A percentile compares a stretch with the other conserved stretches of the same genome.
These are phyloP conservation scores for Wickerhamiella alocasiicola DNA, from an alignment of 805 yeast genomes.

Conservation along the genomic window DNA sequence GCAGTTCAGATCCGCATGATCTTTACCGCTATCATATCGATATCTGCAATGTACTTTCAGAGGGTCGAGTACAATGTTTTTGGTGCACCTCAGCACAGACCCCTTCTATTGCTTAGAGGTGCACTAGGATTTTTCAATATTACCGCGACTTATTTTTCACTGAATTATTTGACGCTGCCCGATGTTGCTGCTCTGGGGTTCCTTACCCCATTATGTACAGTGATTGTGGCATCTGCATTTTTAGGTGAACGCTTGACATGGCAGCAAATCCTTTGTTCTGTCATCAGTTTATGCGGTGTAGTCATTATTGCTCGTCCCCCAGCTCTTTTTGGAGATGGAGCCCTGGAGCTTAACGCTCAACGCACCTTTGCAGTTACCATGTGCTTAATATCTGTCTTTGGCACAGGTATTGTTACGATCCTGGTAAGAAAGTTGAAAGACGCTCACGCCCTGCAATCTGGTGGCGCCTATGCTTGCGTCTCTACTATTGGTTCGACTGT, in stretches of 20 bases:
- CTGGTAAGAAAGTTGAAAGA: conserved; percentile 53
- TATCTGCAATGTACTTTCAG: conserved; percentile 40
- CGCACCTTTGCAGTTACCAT: conserved; percentile 21
- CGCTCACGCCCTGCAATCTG: conserved; percentile 73
- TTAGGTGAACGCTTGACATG: conserved; percentile 54
- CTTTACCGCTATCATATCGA: conserved; percentile 51
- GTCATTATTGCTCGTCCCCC: conserved; percentile 70
- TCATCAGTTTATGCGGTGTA: conserved; percentile 62
- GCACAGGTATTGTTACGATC: conserved; percentile 2
- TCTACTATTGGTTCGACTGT: conserved; percentile 44
- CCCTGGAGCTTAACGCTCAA: background rate
- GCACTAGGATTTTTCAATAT: conserved; percentile 69
- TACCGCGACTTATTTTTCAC: conserved; percentile 61
- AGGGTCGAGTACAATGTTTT: conserved; percentile 50
- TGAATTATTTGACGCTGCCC: conserved; percentile 60
- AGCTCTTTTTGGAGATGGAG: conserved; percentile 44
- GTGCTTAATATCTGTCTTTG: background rate
- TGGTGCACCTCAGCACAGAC: conserved; percentile 52
- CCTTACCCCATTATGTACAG: conserved; percentile 63
- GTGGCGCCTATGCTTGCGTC: conserved; percentile 57
- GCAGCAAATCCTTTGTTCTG: conserved; percentile 57
- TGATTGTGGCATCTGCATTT: conserved; percentile 54
- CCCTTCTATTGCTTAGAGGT: conserved; percentile 49
- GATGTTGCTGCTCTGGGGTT: conserved; percentile 77
- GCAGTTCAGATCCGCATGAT: conserved; percentile 66